Base-by-base conservation (phyloP, 345 rosid genomes). In the rapeseed (Brassica napus) region DNA sequence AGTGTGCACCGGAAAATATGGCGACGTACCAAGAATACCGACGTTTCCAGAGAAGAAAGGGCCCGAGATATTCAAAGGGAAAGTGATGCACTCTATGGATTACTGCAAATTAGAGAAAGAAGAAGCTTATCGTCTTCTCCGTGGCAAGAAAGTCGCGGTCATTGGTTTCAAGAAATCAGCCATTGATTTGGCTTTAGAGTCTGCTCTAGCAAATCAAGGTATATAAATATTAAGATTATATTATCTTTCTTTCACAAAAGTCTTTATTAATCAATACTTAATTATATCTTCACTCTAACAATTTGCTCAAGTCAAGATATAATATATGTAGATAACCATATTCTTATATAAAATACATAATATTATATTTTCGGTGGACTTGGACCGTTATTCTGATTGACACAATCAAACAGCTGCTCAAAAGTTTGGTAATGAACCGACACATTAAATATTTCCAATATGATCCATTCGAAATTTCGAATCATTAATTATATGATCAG, bases 151-250 rank as follows among this genome's bases (percentile, higher is more conserved):
- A 69, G 91, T 92, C 3, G 92, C 81, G 0, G 86, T 94, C 59
- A 80, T 91, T 15, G 98, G 98, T 63, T 94, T 69, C 87, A 94
- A 85, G 75, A 94, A 94, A 86, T 94, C 98, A 2, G 98, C 86
- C 69, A 94, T 94, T 15, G 98, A 94, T 87, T 86, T 94, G 79
- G 97, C 98, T 66, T 55, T 88, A 80, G 98, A 94, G 81, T 89
- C 97, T 65, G 95, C 97, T 14, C 71, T 84, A 76, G 93, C 94
- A 11, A 94, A 94, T 79, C 92, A 86, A 92, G 98, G 98, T 94
- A 81, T 9, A 60, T 8, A 59, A 16, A 21, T 44, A 18, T 23
- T 4, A 24, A 21, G 18, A 15, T 31, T 10, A 15, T 35, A 2
- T 4, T 42, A 8, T 68, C 8, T 16, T 24, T 69, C 28, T 65